These are phyloP conservation scores for Aspergillus latus DNA, from an alignment of 2,329 filamentous ascomycete genomes.

Conservation along the genomic window DNA sequence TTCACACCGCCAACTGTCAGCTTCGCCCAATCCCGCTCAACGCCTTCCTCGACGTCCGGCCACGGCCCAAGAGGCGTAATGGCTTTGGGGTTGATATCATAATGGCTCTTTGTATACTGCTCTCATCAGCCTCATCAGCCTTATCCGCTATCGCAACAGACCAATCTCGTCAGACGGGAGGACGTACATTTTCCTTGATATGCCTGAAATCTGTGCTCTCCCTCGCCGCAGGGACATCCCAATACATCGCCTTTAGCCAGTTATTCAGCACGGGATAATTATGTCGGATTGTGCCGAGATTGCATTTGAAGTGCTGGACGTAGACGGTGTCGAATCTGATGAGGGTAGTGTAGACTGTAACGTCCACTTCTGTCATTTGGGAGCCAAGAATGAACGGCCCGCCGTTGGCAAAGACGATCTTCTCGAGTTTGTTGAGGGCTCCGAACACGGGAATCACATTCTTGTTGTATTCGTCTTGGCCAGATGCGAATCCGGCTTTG, in stretches of 20 bases:
- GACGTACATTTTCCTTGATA: constrained; percentile 61
- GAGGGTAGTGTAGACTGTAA: constrained; percentile 58
- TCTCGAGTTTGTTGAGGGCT: constrained; percentile 60
- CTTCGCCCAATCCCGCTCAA: constrained; percentile 51
- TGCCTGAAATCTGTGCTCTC: constrained; percentile 65
- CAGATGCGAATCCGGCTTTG: constrained; percentile 59
- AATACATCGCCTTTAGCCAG: constrained; percentile 62
- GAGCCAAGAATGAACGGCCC: constrained; percentile 59
- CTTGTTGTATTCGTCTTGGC: constrained; percentile 57
- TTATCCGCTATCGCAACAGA: no score
- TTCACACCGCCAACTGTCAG: constrained; percentile 36
- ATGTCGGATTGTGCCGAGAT: constrained; percentile 60
- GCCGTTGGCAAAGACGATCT: constrained; percentile 45
- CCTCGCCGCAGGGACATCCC: constrained; percentile 54
- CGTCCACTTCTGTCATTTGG: constrained; percentile 59
- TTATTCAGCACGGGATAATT: constrained; percentile 62
- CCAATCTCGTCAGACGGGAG: no score
- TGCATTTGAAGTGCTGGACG: constrained; percentile 67
- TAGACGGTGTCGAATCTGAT: constrained; percentile 63
- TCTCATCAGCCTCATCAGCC: constrained; percentile 1
- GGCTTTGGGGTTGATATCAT: constrained; percentile 58
- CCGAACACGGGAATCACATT: constrained; percentile 58
- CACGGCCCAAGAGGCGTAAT: constrained; percentile 65
- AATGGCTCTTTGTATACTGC: constrained; percentile 58
- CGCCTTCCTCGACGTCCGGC: constrained; percentile 56